Base-by-base conservation (phyloP, 1,139 yeast species). In the Pneumocystis murina region DNA sequence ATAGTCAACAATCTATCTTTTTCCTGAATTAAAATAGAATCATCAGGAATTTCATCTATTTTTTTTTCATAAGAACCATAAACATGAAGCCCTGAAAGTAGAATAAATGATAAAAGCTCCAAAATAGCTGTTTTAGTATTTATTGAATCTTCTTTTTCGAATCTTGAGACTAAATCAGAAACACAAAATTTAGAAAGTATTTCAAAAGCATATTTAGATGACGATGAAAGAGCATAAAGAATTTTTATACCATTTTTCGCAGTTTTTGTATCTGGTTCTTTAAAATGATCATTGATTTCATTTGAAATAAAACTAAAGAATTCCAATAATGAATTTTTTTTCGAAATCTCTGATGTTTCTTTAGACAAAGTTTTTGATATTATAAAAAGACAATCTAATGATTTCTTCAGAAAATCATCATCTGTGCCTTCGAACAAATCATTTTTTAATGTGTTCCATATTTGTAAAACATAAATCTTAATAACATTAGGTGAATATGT, bases 381-480 rank as follows among this genome's bases (percentile, higher is more conserved):
- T 0, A 75, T 69, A 59, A 73, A 74, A 64, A 88, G 73, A 0
- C 84, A 78, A 12, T 74, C 73, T 62, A 87, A 74, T 0, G 87
- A 80, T 24, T 80, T 72, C 24, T 69, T 75, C 14, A 73, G 71
- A 20, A 75, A 70, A 59, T 76, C 78, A 59, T 76, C 78, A 64
- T 80, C 81, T 43, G 77, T 81, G 40, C 78, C 78, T 72, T 91
- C 96, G 66, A 91, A 77, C 35, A 92, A 80, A 71, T 92, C 97
- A 72, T 83, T 90, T 71, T 91, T 92, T 62, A 92, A 76, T 0
- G 95, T 89, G 68, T 87, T 86, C 96, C 97, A 92, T 7, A 92
- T 71, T 1, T 85, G 81, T 36, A 81, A 73, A 91, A 96, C 90
- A 70, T 82, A 79, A 17, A 78, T 78, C 40, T 77, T 76, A 16